Evolutionary conservation across 2,329 filamentous ascomycete genomes (phyloP), one percentile per base, ranked within the genome.

Genomic region (Trichoderma sp.): DNA sequence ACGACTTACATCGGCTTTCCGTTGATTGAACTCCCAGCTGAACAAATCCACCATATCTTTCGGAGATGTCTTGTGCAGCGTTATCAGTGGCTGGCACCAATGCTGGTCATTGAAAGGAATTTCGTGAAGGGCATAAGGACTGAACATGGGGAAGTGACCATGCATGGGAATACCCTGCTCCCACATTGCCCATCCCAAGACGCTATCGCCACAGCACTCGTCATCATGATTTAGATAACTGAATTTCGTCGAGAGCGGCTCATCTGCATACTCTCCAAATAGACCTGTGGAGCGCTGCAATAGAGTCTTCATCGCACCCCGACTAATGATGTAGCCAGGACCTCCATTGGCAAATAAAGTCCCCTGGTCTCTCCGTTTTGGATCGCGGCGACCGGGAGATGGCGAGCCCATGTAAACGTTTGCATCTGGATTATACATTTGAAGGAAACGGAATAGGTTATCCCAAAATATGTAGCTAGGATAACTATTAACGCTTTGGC

Each of bases 181-280:
- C 70, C 78, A 79, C 55, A 86, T 72, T 11, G 80, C 80, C 76
- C 79, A 84, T 3, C 84, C 85, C 4, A 86, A 74, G 7, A 86
- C 80, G 49, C 83, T 84, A 63, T 87, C 85, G 5, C 85, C 85
- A 60, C 84, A 86, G 74, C 83, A 86, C 69, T 88, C 85, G 8
- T 79, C 72, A 49, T 66, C 63, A n/a, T 66, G 52, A 24, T 66
- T 66, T n/a, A 66, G 39, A 34, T 66, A 49, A 26, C 63, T 66
- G 16, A 66, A 66, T 49, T 46, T 66, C 14, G 34, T 26, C 8
- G 63, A 66, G 52, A 66, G 63, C 52, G 63, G 54, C 26, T 46
- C 52, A 37, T 58, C 54, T 7, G 37, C 49, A 37, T 46, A 66
- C 54, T 66, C 52, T 21, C 63, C 63, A 61, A 37, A 30, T 61